phyloP scores from a whole-genome alignment of 352 stramenopile genomes.

The Globisporangium spinosum region DNA sequence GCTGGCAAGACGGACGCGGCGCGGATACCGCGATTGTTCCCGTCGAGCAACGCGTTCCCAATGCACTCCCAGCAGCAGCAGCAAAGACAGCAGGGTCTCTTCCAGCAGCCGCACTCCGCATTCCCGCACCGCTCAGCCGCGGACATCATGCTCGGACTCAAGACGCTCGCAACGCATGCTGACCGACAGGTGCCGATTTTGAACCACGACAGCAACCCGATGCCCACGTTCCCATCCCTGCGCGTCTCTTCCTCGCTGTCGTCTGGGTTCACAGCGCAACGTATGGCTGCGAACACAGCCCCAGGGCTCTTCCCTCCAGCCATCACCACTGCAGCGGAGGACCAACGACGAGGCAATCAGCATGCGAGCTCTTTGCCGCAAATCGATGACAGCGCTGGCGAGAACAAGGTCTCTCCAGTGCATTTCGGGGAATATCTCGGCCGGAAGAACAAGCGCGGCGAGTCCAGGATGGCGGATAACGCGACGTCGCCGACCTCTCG shows the following conservation, averaged over 20 bases:
- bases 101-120: conserved; percentile 4
- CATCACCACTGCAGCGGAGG: neutral
- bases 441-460: conserved; percentile 31
- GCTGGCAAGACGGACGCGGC: conserved; percentile 16
- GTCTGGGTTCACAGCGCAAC: conserved; percentile 7
- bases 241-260: conserved; percentile 16
- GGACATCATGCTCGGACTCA: conserved; percentile 34
- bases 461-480: conserved; percentile 24
- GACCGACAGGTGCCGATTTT: conserved; percentile 20
- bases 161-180: conserved; percentile 28
- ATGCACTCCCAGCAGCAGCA: conserved; percentile 6
- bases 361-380: neutral
- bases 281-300: neutral
- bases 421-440: conserved; percentile 28
- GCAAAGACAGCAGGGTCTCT: conserved; percentile 2
- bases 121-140: conserved; percentile 19
- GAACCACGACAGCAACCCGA: conserved; percentile 9
- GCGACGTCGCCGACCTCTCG: conserved; percentile 37
- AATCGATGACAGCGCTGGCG: neutral
- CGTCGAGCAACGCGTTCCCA: conserved; percentile 17
- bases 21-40: conserved; percentile 23
- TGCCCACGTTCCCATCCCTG: conserved; percentile 13
- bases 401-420: conserved; percentile 8
- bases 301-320: conserved; percentile 7
- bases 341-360: neutral